Conservation (phyloP, 2,329 filamentous ascomycete species). For the Pseudogymnoascus sp. region DNA sequence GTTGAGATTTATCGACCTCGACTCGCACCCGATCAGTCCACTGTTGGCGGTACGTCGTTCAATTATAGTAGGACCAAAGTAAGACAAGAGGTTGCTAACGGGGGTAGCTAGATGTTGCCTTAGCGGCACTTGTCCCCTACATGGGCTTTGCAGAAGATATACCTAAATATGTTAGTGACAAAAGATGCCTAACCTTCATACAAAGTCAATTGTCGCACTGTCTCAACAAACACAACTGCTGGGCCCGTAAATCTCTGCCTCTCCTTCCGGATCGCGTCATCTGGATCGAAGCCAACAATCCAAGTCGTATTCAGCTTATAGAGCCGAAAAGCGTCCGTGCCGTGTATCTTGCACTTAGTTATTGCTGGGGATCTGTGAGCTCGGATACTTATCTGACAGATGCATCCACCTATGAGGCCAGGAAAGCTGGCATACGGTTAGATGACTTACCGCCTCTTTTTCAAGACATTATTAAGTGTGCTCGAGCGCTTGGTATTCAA, state of each 20-base stretch:
- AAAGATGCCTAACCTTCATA: not conserved
- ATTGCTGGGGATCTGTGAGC: not conserved
- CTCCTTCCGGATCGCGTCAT: not conserved
- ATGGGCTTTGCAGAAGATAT: not conserved
- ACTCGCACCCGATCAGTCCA: not conserved
- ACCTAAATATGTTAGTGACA: not conserved
- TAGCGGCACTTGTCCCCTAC: not conserved
- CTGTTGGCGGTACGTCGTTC: not conserved
- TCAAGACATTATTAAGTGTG: not conserved
- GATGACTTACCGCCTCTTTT: not conserved
- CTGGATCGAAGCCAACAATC: not conserved
- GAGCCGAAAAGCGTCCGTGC: not conserved
- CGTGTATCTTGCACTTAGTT: not conserved
- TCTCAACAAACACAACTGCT: not conserved
- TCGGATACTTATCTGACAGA: not conserved
- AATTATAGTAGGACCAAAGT: not conserved
- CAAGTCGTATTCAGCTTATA: not conserved
- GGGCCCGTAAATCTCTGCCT: not conserved
- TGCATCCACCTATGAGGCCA: not conserved
- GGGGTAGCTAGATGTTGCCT: not conserved
- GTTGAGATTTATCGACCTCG: not conserved
- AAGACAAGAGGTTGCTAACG: not conserved
- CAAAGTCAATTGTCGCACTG: not conserved
- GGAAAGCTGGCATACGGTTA: not conserved
- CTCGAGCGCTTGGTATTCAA: not conserved